Evolutionary conservation across 2,329 filamentous ascomycete species (phyloP).

Genomic region (Cladophialophora immunda): DNA sequence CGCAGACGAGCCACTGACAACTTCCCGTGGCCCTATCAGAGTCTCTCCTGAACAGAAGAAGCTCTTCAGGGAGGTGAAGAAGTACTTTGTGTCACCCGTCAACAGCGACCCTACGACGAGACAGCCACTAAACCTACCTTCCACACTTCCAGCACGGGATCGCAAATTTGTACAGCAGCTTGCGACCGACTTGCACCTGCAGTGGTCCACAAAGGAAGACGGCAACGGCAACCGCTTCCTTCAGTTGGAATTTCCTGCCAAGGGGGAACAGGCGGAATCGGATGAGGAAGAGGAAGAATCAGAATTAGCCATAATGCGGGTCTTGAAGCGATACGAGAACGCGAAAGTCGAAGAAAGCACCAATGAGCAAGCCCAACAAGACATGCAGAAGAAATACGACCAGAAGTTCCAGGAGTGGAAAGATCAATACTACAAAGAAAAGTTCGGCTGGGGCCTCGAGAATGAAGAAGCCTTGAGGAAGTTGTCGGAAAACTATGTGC

Average conservation of each 20-base stretch:
- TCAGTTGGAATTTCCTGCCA: conserved; percentile 66
- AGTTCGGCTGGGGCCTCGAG: conserved; percentile 87
- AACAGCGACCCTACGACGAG: conserved; percentile 55
- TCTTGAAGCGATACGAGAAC: conserved; percentile 90
- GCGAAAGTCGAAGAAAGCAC: conserved; percentile 84
- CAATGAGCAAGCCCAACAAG: conserved; percentile 77
- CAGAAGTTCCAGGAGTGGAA: conserved; percentile 93
- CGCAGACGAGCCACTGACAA: conserved; percentile 64
- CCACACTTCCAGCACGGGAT: conserved; percentile 79
- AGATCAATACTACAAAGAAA: conserved; percentile 87
- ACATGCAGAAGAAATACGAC: conserved; percentile 86
- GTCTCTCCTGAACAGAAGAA: conserved; percentile 83
- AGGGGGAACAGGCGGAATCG: conserved; percentile 67
- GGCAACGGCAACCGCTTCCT: conserved; percentile 73
- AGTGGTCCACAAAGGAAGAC: conserved; percentile 71
- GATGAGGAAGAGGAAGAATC: conserved; percentile 85
- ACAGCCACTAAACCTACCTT: conserved; percentile 74
- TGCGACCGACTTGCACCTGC: conserved; percentile 72
- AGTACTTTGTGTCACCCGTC: conserved; percentile 77
- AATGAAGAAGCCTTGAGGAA: conserved; percentile 81
- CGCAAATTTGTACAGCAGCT: conserved; percentile 92
- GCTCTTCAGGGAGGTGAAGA: conserved; percentile 82
- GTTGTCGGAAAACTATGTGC: conserved; percentile 94
- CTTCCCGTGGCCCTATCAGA: conserved; percentile 61
- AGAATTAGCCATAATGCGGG: conserved; percentile 80